Conservation (phyloP, 1,284 basidiomycete genomes). For the Ustilago bromivora region DNA sequence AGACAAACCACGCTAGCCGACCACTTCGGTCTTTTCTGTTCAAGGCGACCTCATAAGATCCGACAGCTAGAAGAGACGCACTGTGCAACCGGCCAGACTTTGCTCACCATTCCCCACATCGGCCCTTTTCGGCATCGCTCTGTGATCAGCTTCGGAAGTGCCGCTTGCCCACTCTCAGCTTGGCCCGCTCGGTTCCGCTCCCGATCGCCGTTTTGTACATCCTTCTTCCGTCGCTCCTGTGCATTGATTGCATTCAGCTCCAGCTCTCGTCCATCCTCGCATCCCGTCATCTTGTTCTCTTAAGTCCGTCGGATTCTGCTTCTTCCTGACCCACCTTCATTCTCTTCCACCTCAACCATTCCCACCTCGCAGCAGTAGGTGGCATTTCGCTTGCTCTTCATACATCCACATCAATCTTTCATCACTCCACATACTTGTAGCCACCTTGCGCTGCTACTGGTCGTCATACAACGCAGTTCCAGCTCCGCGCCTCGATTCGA, state of each 20-base stretch:
- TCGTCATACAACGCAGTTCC: background rate
- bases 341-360: background rate
- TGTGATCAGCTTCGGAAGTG: constrained; percentile 1
- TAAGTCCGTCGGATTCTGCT: constrained; percentile 14
- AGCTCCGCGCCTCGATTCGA: background rate
- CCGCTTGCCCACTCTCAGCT: background rate
- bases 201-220: background rate
- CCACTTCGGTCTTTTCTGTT: background rate
- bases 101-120: background rate
- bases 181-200: background rate
- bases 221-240: background rate
- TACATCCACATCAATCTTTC: background rate
- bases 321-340: background rate
- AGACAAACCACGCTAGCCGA: background rate
- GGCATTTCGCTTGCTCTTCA: background rate
- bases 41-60: constrained; percentile 2
- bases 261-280: background rate
- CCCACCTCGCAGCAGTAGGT: constrained; percentile 1
- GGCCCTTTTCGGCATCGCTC: constrained; percentile 1
- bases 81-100: background rate
- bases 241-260: background rate
- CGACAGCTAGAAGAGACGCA: background rate
- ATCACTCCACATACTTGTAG: background rate
- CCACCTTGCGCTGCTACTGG: background rate
- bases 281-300: background rate